These are phyloP conservation scores for Oleoguttula mirabilis DNA, from an alignment of 495 filamentous ascomycete genomes.

Conservation along the genomic window DNA sequence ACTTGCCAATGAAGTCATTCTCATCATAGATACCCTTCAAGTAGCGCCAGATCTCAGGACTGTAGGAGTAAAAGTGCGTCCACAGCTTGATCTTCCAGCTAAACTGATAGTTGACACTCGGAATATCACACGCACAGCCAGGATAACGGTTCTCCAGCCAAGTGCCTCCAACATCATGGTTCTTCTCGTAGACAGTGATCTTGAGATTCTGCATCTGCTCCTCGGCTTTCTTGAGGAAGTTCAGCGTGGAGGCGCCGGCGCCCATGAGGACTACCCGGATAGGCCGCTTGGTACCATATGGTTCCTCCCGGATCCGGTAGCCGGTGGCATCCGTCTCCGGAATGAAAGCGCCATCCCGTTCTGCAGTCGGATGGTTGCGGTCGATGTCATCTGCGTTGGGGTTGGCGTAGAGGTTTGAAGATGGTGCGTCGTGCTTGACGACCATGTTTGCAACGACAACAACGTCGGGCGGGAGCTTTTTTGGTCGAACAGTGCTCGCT, in stretches of 20 bases:
- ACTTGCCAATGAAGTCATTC: slow-evolving; percentile 31
- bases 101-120: slow-evolving; percentile 31
- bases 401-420: slow-evolving; percentile 12
- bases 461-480: too few relatives aligned
- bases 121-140: slow-evolving; percentile 33
- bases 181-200: slow-evolving; percentile 37
- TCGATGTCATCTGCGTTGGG: slow-evolving; percentile 9
- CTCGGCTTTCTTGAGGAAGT: slow-evolving; percentile 33
- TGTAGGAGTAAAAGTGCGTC: slow-evolving; percentile 33
- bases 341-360: slow-evolving; percentile 22
- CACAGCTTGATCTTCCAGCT: slow-evolving; percentile 33
- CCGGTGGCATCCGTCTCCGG: slow-evolving; percentile 26
- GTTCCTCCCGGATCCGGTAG: slow-evolving; percentile 32
- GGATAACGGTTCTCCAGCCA: slow-evolving; percentile 30
- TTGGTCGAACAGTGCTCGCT: too few relatives aligned
- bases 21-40: slow-evolving; percentile 34
- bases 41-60: slow-evolving; percentile 33
- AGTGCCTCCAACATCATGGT: slow-evolving; percentile 34
- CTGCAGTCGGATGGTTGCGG: slow-evolving; percentile 16
- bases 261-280: slow-evolving; percentile 34
- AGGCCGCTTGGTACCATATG: slow-evolving; percentile 27
- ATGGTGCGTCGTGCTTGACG: slow-evolving; percentile 16
- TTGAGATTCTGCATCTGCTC: slow-evolving; percentile 29
- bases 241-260: slow-evolving; percentile 31
- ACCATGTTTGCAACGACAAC: slow-evolving; percentile 12